Percentiles rank a stretch among this genome's conserved stretches.
Evolutionary conservation across 306 rosid genomes (phyloP).

Genomic region (Fragaria ananassa): DNA sequence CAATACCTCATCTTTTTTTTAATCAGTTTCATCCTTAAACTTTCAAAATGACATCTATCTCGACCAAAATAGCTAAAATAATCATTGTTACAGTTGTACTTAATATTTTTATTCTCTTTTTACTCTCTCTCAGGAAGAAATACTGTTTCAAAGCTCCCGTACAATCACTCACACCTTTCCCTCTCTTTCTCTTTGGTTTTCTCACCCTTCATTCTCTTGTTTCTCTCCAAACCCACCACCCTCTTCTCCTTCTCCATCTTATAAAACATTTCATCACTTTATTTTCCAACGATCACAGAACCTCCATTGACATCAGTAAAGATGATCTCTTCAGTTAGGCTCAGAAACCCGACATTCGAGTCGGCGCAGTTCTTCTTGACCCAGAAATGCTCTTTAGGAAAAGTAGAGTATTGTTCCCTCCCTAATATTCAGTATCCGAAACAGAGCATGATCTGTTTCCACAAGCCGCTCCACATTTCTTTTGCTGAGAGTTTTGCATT

Average conservation of each 20-base stretch:
- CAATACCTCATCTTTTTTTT: too few species aligned
- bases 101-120: too few species aligned
- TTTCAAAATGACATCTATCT: too few species aligned
- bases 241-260: slow-evolving; percentile 11
- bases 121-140: background rate
- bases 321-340: slow-evolving; percentile 59
- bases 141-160: slow-evolving; percentile 18
- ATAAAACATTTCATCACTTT: background rate
- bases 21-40: too few species aligned
- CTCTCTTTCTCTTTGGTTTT: slow-evolving; percentile 16
- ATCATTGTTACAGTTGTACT: too few species aligned
- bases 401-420: slow-evolving; percentile 20
- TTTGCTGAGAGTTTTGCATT: slow-evolving; percentile 33
- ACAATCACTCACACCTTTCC: background rate
- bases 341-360: slow-evolving; percentile 29
- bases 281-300: background rate
- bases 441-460: slow-evolving; percentile 24
- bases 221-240: slow-evolving; percentile 31
- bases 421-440: slow-evolving; percentile 30
- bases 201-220: slow-evolving; percentile 18
- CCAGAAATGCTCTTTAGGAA: slow-evolving; percentile 28
- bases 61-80: too few species aligned
- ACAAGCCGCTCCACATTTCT: slow-evolving; percentile 53
- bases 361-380: slow-evolving; percentile 25
- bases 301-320: background rate